phyloP scores from a whole-genome alignment of 495 filamentous ascomycete species.

The Aspergillus mulundensis region DNA sequence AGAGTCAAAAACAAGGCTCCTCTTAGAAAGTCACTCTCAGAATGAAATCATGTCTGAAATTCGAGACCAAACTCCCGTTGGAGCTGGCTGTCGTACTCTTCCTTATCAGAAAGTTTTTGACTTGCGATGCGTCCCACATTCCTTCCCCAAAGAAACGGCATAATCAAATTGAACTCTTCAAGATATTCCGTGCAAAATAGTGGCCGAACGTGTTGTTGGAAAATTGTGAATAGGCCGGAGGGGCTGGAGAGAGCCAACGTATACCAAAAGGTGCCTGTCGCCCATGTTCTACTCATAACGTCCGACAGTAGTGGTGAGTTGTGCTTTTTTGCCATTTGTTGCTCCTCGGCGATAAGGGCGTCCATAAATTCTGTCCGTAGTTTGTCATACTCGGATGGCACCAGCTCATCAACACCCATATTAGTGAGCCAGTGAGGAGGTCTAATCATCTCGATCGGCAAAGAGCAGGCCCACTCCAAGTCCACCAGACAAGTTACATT shows the following conservation, averaged over 20 bases:
- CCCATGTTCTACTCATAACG: conserved; percentile 18
- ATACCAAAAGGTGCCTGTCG: conserved; percentile 23
- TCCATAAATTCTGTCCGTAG: conserved; percentile 17
- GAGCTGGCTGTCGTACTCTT: too few relatives aligned
- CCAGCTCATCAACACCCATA: conserved; percentile 23
- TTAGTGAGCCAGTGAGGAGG: conserved; percentile 30
- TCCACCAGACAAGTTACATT: conserved; percentile 30
- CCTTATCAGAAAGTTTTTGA: too few relatives aligned
- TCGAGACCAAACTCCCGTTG: too few relatives aligned
- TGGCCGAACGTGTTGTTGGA: conserved; percentile 10
- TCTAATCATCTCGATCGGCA: conserved; percentile 26
- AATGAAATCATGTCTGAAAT: too few relatives aligned
- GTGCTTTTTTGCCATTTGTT: too few relatives aligned
- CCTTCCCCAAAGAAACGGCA: too few relatives aligned
- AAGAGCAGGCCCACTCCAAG: conserved; percentile 32
- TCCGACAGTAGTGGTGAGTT: too few relatives aligned
- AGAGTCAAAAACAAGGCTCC: neutral
- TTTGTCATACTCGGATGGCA: conserved; percentile 12
- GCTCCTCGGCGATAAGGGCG: conserved; percentile 8
- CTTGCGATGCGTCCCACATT: too few relatives aligned
- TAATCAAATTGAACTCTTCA: conserved; percentile 21
- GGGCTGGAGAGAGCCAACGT: conserved; percentile 21
- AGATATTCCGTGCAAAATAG: conserved; percentile 14
- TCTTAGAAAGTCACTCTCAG: too few relatives aligned
- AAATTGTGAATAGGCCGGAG: conserved; percentile 20